These are phyloP conservation scores for Penicillium janthinellum DNA, from an alignment of 2,329 filamentous ascomycete genomes.

Conservation along the genomic window DNA sequence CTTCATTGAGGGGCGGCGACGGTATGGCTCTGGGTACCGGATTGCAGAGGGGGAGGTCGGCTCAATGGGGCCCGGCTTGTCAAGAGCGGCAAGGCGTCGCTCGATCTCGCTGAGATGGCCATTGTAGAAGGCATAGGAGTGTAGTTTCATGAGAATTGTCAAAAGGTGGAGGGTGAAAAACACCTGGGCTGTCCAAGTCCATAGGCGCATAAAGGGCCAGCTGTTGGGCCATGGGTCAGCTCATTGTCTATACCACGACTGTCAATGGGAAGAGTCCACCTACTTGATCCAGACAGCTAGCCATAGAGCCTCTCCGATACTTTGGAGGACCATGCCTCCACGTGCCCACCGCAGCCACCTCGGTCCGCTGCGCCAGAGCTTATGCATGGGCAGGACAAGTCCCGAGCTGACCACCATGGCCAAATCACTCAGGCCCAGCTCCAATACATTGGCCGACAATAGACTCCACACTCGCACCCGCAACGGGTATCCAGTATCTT, in stretches of 20 bases:
- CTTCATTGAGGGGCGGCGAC: constrained; percentile 32
- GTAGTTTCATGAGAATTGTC: constrained; percentile 97
- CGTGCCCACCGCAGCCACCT: constrained; percentile 69
- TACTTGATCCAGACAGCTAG: constrained; percentile 75
- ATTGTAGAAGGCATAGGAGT: constrained; percentile 98
- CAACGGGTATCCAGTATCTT: constrained; percentile 87
- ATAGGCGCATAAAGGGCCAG: constrained; percentile 80
- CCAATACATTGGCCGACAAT: constrained; percentile 85
- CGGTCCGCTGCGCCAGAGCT: constrained; percentile 60
- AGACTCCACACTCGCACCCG: constrained; percentile 84
- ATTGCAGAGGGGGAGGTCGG: constrained; percentile 65
- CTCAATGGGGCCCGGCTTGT: constrained; percentile 69
- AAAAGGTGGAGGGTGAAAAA: constrained; percentile 91
- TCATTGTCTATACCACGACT: neutral
- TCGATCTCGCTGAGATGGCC: constrained; percentile 89
- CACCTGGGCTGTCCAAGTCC: constrained; percentile 97
- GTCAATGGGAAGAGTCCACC: constrained; percentile 25
- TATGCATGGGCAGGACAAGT: constrained; percentile 73
- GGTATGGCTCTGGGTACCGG: constrained; percentile 66
- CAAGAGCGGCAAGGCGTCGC: constrained; percentile 75
- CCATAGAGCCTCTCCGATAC: constrained; percentile 78
- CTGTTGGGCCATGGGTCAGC: constrained; percentile 38
- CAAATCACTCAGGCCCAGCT: constrained; percentile 79
- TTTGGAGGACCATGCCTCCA: constrained; percentile 81
- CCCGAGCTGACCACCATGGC: constrained; percentile 79